phyloP scores from a whole-genome alignment of 352 stramenopile species.

The Phytophthora boehmeriae region DNA sequence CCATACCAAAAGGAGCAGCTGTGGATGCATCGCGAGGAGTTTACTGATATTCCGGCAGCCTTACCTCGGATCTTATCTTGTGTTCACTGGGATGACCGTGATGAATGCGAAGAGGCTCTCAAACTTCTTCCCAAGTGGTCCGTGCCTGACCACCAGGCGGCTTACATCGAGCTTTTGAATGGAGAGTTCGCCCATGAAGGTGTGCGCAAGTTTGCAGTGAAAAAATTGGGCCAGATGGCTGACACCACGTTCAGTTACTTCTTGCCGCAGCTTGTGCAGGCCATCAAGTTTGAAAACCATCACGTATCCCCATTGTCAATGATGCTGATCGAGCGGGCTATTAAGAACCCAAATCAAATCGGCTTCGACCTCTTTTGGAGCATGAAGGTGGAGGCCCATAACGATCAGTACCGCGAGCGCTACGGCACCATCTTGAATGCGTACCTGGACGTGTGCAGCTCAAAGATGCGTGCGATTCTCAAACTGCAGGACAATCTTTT shows the following conservation, averaged over 20 bases:
- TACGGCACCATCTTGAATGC: constrained; percentile 85
- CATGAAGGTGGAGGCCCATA: constrained; percentile 90
- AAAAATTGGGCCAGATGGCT: constrained; percentile 82
- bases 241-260: constrained; percentile 90
- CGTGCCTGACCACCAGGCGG: constrained; percentile 73
- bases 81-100: constrained; percentile 78
- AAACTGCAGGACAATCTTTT: constrained; percentile 92
- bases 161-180: constrained; percentile 85
- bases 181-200: constrained; percentile 77
- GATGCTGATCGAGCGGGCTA: constrained; percentile 86
- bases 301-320: constrained; percentile 76
- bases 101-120: constrained; percentile 73
- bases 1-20: constrained; percentile 85
- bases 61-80: constrained; percentile 84
- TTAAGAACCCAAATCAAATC: constrained; percentile 89
- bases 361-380: constrained; percentile 91
- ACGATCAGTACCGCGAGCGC: constrained; percentile 76
- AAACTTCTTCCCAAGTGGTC: constrained; percentile 74
- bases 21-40: constrained; percentile 83
- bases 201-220: constrained; percentile 77
- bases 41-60: constrained; percentile 70
- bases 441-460: constrained; percentile 86
- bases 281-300: constrained; percentile 91
- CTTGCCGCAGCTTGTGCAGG: constrained; percentile 88
- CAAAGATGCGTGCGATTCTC: constrained; percentile 92